Base-by-base conservation (phyloP, 2,329 filamentous ascomycete species). In the Aspergillus sp. region DNA sequence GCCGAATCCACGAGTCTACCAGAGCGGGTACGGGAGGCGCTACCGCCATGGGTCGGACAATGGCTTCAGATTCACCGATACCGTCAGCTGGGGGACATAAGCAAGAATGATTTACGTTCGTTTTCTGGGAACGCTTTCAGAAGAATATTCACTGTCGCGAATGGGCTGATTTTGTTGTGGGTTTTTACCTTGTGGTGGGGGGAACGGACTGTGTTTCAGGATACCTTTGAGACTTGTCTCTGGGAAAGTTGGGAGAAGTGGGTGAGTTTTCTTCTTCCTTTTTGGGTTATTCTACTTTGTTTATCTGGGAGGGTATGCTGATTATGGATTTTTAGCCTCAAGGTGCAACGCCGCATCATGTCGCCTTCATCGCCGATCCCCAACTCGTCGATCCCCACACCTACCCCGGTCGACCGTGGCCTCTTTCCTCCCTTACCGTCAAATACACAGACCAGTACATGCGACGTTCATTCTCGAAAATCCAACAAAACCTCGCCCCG, bases 181-280 rank as follows among this genome's bases (percentile, higher is more conserved):
- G 57, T 90, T 33, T 64, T 88, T 19, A 76, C 86, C 13, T 59
- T 98, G 49, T 80, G 93, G 52, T 93, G 88, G 82, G 90, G 91
- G 1, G 93, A 98, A 71, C 76, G 86, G 46, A 86, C 79, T 67
- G 77, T 85, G 31, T 97, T 94, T 65, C 74, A 78, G 42, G 79
- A 79, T 50, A 82, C 79, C 47, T 79, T 95, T 11, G 72, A 78
- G 44, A 75, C 72, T 40, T 98, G 93, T 66, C 71, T 79, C 43
- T 98, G 93, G 93, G 76, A 80, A 31, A 79, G 78, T 33, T 98
- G 93, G 93, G 93, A 98, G 73, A 77, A 81, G 66, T 98, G 93
- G 90, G 90, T 95, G 75, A 53, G 72, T 62, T 6, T 12, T 13
- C 12, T 28, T 37, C n/a, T 35, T 8, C 10, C 6, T 35, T 3